A percentile compares a stretch with the other conserved stretches of the same genome.
These are phyloP conservation scores for Sugiyamaella floridensis DNA, from an alignment of 805 yeast genomes.

Conservation along the genomic window DNA sequence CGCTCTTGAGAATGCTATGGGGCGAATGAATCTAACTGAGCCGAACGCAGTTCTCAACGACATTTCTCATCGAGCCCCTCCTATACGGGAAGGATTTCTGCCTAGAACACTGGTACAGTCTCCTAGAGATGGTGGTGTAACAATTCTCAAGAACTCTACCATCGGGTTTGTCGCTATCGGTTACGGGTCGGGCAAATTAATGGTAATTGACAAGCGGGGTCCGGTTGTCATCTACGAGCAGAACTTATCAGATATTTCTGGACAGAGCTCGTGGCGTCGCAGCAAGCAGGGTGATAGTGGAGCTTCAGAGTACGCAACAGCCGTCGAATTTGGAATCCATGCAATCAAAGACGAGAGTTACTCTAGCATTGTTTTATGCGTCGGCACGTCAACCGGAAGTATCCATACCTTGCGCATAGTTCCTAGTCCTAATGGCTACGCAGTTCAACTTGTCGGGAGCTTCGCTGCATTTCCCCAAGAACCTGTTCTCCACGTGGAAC, in stretches of 20 bases:
- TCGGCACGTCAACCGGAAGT: slow-evolving; percentile 76
- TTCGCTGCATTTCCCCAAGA: slow-evolving; percentile 20
- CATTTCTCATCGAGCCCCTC: slow-evolving; percentile 48
- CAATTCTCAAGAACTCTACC: slow-evolving; percentile 60
- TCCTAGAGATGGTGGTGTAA: slow-evolving; percentile 41
- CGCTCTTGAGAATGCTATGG: slow-evolving; percentile 22
- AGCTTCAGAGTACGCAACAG: slow-evolving; percentile 37
- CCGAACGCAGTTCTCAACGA: slow-evolving; percentile 26
- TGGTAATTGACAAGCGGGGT: slow-evolving; percentile 68
- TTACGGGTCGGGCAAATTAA: slow-evolving; percentile 64
- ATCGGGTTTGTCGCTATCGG: slow-evolving; percentile 82
- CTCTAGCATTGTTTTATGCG: slow-evolving; percentile 63
- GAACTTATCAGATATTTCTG: not conserved
- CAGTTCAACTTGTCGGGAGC: slow-evolving; percentile 28
- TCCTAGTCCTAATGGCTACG: slow-evolving; percentile 56
- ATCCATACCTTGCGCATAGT: slow-evolving; percentile 55
- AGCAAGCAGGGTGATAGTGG: not conserved
- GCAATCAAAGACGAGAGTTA: slow-evolving; percentile 58
- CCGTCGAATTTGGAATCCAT: slow-evolving; percentile 68
- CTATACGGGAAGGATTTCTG: slow-evolving; percentile 51
- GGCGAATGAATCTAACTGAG: slow-evolving; percentile 1
- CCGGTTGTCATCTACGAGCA: slow-evolving; percentile 49
- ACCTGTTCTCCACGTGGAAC: slow-evolving; percentile 48
- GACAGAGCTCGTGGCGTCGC: slow-evolving; percentile 2
- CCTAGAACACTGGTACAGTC: slow-evolving; percentile 46